Conservation (phyloP, 2,329 filamentous ascomycete species). For the Aspergillus niger region DNA sequence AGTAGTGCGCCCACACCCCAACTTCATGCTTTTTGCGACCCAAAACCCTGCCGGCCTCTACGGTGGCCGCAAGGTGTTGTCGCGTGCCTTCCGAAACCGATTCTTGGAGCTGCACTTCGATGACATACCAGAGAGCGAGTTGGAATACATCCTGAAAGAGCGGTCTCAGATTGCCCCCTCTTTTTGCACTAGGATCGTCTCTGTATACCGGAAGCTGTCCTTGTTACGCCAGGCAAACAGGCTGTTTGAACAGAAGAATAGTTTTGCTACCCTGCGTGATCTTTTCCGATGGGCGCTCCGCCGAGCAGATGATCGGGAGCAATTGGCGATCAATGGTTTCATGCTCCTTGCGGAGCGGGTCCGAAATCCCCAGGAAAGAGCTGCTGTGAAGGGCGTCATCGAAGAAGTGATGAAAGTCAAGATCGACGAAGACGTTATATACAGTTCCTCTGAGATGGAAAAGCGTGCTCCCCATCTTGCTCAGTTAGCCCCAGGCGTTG, state of each 20-base stretch:
- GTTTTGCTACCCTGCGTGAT: conserved; percentile 94
- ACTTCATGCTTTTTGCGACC: conserved; percentile 97
- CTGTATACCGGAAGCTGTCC: conserved; percentile 91
- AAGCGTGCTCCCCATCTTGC: conserved; percentile 54
- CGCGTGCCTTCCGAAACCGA: conserved; percentile 91
- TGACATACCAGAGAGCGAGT: conserved; percentile 92
- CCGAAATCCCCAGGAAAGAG: conserved; percentile 81
- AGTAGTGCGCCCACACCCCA: conserved; percentile 83
- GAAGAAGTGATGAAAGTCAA: conserved; percentile 86
- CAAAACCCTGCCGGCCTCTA: conserved; percentile 97
- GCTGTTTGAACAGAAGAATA: conserved; percentile 94
- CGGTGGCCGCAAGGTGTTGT: conserved; percentile 89
- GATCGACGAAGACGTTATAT: conserved; percentile 73
- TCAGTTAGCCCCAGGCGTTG: conserved; percentile 55
- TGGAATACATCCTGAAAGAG: conserved; percentile 87
- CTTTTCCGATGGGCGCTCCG: conserved; percentile 93
- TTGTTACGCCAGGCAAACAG: conserved; percentile 84
- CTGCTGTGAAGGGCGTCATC: conserved; percentile 82
- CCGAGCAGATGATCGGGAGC: conserved; percentile 79
- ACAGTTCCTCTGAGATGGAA: conserved; percentile 62
- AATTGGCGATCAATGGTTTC: conserved; percentile 88
- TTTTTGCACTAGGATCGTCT: conserved; percentile 87
- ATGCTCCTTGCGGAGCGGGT: conserved; percentile 96
- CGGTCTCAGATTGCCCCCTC: conserved; percentile 87
- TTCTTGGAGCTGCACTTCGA: conserved; percentile 98